These are phyloP conservation scores for Penicillium samsonianum DNA, from an alignment of 495 filamentous ascomycete genomes.

Conservation along the genomic window DNA sequence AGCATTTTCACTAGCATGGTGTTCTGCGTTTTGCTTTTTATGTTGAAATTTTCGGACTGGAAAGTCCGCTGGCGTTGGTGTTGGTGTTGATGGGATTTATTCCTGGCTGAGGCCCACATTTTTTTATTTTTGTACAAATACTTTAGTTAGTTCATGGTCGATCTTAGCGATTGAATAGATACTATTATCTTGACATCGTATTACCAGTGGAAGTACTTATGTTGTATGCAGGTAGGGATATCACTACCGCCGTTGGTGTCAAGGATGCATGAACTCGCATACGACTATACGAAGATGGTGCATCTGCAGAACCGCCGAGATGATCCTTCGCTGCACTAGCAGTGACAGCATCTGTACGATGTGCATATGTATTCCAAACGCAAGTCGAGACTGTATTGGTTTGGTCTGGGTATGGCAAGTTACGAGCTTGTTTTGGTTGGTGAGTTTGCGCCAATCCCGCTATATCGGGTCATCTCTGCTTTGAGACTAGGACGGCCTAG, in stretches of 20 bases:
- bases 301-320: not conserved
- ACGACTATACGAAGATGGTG: not conserved
- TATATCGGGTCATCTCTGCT: not conserved
- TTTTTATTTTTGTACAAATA: not conserved
- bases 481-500: not conserved
- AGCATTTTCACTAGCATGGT: not conserved
- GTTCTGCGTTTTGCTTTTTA: not conserved
- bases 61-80: not conserved
- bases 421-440: not conserved
- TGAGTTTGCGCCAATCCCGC: not conserved
- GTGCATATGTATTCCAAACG: not conserved
- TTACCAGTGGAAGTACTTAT: not conserved
- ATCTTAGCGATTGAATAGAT: not conserved
- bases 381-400: not conserved
- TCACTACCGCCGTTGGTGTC: not conserved
- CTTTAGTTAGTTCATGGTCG: not conserved
- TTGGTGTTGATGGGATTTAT: not conserved
- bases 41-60: not conserved
- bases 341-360: too few species aligned
- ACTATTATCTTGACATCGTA: not conserved
- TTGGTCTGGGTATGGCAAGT: too few species aligned
- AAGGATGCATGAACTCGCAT: not conserved
- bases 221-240: not conserved
- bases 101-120: not conserved
- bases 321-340: not conserved